phyloP scores from a whole-genome alignment of 2,329 filamentous ascomycete genomes.

The Atkinsonella hypoxylon region DNA sequence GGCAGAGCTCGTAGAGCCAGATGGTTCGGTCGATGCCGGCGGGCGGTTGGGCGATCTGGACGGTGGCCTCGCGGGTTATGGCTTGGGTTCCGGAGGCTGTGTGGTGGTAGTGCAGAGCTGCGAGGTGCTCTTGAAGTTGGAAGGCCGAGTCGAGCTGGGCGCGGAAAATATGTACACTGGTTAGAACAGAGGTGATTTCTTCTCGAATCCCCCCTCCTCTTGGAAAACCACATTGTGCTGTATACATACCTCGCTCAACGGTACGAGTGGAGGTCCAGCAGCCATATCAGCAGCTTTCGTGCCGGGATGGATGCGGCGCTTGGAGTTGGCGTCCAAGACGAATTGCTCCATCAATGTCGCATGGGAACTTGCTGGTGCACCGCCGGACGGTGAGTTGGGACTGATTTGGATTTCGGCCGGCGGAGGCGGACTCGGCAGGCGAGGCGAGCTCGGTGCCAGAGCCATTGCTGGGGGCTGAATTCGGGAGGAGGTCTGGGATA shows the following conservation, averaged over 20 bases:
- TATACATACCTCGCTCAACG: constrained; percentile 71
- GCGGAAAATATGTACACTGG: no score
- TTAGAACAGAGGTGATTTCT: no score
- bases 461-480: constrained; percentile 32
- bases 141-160: constrained; percentile 87
- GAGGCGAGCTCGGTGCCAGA: constrained; percentile 66
- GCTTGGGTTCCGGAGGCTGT: constrained; percentile 57
- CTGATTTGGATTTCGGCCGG: constrained; percentile 89
- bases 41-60: constrained; percentile 67
- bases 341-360: constrained; percentile 50
- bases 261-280: constrained; percentile 76
- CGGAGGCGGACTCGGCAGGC: constrained; percentile 87
- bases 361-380: constrained; percentile 40
- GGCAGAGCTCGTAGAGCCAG: constrained; percentile 96
- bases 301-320: constrained; percentile 78
- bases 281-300: constrained; percentile 91
- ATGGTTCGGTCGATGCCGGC: constrained; percentile 72
- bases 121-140: constrained; percentile 92
- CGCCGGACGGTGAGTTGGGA: constrained; percentile 60
- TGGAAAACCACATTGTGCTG: no score
- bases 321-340: constrained; percentile 60
- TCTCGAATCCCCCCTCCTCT: no score
- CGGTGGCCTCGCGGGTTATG: constrained; percentile 64
- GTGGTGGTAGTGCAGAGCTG: constrained; percentile 76
- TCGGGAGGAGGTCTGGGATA: no score